These are phyloP conservation scores for Colletotrichum viniferum DNA, from an alignment of 2,329 filamentous ascomycete species.

Conservation along the genomic window DNA sequence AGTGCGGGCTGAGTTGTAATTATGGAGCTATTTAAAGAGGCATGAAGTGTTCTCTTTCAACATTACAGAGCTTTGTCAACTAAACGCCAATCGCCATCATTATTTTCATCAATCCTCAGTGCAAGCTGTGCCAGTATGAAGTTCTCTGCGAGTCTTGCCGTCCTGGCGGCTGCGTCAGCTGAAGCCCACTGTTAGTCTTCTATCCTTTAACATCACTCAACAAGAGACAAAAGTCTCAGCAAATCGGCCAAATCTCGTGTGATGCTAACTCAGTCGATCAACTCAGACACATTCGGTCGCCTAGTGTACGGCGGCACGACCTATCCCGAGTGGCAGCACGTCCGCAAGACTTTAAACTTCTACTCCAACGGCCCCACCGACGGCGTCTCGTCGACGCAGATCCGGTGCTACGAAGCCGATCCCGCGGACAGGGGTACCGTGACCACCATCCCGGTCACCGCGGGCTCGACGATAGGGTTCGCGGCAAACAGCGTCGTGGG, in stretches of 20 bases:
- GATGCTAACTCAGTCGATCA: not conserved
- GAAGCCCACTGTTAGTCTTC: constrained; percentile 6
- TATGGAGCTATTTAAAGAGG: not conserved
- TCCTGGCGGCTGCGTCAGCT: not conserved
- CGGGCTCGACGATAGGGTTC: constrained; percentile 36
- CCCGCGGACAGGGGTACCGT: constrained; percentile 7
- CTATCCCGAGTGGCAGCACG: constrained; percentile 31
- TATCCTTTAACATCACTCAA: fast-evolving
- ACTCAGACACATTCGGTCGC: constrained; percentile 10
- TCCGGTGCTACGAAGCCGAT: constrained; percentile 35
- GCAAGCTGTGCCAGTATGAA: not conserved
- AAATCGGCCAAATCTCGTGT: not conserved
- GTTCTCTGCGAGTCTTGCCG: not conserved
- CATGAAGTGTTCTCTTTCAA: not conserved
- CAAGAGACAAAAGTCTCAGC: not conserved
- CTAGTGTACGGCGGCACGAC: constrained; percentile 11
- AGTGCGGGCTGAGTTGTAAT: not conserved
- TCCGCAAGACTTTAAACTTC: constrained; percentile 38
- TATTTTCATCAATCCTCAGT: not conserved
- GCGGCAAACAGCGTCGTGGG: constrained; percentile 38
- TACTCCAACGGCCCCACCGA: constrained; percentile 34
- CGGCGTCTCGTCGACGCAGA: constrained; percentile 32
- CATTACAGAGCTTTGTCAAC: not conserved
- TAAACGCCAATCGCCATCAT: fast-evolving
- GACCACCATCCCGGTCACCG: constrained; percentile 16